A percentile compares a stretch with the other conserved stretches of the same genome.
These are phyloP conservation scores for Phytophthora pinifolia DNA, from an alignment of 352 stramenopile species.

Conservation along the genomic window DNA sequence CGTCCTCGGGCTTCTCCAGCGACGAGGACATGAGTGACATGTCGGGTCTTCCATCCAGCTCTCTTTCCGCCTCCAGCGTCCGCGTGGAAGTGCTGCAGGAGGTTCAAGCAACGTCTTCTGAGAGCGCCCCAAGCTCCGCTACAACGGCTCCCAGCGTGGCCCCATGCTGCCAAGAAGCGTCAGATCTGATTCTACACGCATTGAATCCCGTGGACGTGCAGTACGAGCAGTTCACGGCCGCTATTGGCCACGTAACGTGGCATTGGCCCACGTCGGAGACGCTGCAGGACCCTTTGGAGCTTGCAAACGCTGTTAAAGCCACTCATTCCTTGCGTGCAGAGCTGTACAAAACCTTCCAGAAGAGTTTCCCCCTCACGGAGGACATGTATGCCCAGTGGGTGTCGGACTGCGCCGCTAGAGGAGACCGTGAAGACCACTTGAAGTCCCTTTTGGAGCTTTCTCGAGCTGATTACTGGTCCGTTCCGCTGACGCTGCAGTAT, in stretches of 20 bases:
- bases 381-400: conserved; percentile 65
- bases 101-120: not conserved
- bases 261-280: conserved; percentile 30
- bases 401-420: conserved; percentile 22
- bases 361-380: conserved; percentile 52
- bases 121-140: not conserved
- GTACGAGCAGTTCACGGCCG: conserved; percentile 42
- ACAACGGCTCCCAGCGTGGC: conserved; percentile 2
- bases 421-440: conserved; percentile 2
- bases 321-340: conserved; percentile 33
- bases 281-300: not conserved
- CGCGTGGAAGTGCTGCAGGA: conserved; percentile 39
- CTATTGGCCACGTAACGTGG: conserved; percentile 33
- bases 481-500: conserved; percentile 43
- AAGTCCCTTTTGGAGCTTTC: conserved; percentile 45
- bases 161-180: conserved; percentile 25
- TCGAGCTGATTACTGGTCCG: conserved; percentile 54
- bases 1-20: conserved; percentile 50
- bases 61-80: conserved; percentile 10
- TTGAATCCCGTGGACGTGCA: conserved; percentile 9
- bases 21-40: conserved; percentile 35
- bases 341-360: conserved; percentile 54
- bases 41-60: not conserved
- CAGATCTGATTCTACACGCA: conserved; percentile 12
- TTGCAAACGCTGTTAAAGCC: conserved; percentile 7